Evolutionary conservation across 495 filamentous ascomycete genomes (phyloP), one percentile per base, ranked within the genome.

Genomic region (Penicillium malachiteum): DNA sequence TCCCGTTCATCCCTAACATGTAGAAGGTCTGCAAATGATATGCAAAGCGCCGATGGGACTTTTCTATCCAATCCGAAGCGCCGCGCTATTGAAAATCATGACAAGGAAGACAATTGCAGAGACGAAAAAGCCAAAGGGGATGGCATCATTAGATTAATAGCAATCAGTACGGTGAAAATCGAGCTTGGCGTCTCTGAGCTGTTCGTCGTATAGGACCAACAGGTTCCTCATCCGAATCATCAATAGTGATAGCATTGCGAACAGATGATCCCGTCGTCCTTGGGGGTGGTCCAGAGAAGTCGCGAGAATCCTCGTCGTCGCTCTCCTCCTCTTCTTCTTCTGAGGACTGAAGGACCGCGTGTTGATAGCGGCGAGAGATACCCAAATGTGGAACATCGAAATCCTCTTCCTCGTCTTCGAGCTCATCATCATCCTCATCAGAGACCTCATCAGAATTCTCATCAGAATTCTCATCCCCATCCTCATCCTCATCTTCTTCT

Each of bases 151-250:
- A 50, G 14, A 13, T 38, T 30, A 4, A 18, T 11, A 43, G 35
- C 21, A 10, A 39, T 57, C 52, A 68, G 52, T 68, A 68, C 34
- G 65, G 65, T 5, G 65, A 66, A 37, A 54, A 66, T 41, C 65
- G 55, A 17, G 43, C 42, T 26, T 34, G 55, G 18, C 63, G 57
- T 43, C 65, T 39, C 32, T 65, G 65, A 7, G 49, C 40, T 30
- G 52, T 38, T 61, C 63, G 56, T 57, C 65, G 55, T 44, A 66
- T 43, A 14, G 65, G 65, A 6, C 63, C 63, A 17, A 68, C 58
- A 5, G 65, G 65, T 50, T 66, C 63, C 0, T 68, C 65, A 34
- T 52, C 65, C 10, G 65, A 68, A 44, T 64, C 65, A 48, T 66
- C 63, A n/a, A 68, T 60, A 9, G 63, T 48, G 21, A 68, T 68